Percentiles rank a stretch among this genome's conserved stretches.
Evolutionary conservation across 495 filamentous ascomycete genomes (phyloP).

Genomic region (Chaetomium tenue): DNA sequence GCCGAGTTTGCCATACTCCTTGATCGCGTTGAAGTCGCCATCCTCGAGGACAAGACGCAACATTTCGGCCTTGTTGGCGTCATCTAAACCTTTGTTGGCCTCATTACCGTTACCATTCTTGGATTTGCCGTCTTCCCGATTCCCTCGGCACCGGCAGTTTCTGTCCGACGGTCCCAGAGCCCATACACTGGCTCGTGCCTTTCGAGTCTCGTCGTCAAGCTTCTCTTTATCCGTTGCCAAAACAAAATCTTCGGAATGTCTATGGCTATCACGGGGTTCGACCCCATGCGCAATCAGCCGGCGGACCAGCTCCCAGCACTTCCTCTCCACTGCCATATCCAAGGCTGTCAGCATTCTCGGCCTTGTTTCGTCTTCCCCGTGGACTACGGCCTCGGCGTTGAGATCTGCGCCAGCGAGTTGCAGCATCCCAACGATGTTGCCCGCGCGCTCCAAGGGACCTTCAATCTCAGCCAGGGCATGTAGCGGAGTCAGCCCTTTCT

Average conservation of each 20-base stretch:
- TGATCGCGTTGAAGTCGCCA: constrained; percentile 18
- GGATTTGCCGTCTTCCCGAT: constrained; percentile 1
- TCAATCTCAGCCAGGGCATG: constrained; percentile 9
- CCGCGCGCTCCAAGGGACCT: not conserved
- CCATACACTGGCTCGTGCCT: not conserved
- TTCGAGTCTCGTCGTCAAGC: constrained; percentile 7
- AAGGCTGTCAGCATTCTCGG: constrained; percentile 6
- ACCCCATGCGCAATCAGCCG: constrained; percentile 9
- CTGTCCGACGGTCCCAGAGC: not conserved
- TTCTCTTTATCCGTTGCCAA: constrained; percentile 20
- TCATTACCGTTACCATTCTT: not conserved
- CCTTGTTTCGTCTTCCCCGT: not conserved
- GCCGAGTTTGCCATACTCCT: constrained; percentile 16
- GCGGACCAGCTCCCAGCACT: constrained; percentile 11
- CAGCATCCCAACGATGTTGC: constrained; percentile 3
- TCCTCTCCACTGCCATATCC: constrained; percentile 20
- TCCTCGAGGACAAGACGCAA: not conserved
- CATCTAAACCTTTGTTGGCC: too few species aligned
- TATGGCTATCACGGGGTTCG: constrained; percentile 11
- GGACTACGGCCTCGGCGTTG: constrained; percentile 7
- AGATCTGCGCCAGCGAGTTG: constrained; percentile 7
- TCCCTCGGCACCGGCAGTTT: constrained; percentile 6
- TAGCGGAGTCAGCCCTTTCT: constrained; percentile 20
- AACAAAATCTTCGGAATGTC: constrained; percentile 13
- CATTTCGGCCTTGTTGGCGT: too few species aligned